A percentile compares a stretch with the other conserved stretches of the same genome.
These are phyloP conservation scores for Trichoderma atrobrunneum DNA, from an alignment of 2,329 filamentous ascomycete genomes.

Conservation along the genomic window DNA sequence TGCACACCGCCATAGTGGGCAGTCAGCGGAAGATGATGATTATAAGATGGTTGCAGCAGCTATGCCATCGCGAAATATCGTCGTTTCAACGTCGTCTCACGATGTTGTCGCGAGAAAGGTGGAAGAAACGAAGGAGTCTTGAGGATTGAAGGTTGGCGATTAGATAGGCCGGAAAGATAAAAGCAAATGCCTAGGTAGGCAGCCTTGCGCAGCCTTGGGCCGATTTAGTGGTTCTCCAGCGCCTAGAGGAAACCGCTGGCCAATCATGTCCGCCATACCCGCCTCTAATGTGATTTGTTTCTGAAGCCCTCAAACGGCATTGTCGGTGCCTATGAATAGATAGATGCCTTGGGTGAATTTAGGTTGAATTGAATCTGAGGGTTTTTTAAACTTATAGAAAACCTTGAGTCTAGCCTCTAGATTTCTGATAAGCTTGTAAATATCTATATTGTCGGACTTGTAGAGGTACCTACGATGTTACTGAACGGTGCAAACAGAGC, in stretches of 20 bases:
- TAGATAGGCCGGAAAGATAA: conserved; percentile 9
- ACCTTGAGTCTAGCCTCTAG: neutral
- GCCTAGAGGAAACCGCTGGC: neutral
- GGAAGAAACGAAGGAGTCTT: neutral
- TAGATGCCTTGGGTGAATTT: neutral
- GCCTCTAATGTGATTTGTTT: conserved; percentile 11
- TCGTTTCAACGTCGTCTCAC: neutral
- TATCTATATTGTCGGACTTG: neutral
- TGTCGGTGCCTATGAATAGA: neutral
- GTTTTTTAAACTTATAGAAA: neutral
- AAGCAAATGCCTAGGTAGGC: conserved; percentile 18
- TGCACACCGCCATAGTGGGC: conserved; percentile 42
- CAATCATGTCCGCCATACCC: conserved; percentile 28
- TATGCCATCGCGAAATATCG: conserved; percentile 18
- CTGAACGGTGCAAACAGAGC: neutral
- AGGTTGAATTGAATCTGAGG: neutral
- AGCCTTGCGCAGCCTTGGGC: conserved; percentile 21
- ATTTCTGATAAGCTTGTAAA: neutral
- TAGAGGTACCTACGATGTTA: neutral
- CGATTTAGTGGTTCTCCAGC: neutral
- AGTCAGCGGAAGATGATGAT: conserved; percentile 4
- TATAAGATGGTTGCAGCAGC: neutral
- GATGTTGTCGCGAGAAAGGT: neutral
- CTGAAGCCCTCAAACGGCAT: neutral
- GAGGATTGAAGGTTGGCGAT: neutral